phyloP scores from a whole-genome alignment of 2,329 filamentous ascomycete genomes.

The Monosporascus cannonballus region DNA sequence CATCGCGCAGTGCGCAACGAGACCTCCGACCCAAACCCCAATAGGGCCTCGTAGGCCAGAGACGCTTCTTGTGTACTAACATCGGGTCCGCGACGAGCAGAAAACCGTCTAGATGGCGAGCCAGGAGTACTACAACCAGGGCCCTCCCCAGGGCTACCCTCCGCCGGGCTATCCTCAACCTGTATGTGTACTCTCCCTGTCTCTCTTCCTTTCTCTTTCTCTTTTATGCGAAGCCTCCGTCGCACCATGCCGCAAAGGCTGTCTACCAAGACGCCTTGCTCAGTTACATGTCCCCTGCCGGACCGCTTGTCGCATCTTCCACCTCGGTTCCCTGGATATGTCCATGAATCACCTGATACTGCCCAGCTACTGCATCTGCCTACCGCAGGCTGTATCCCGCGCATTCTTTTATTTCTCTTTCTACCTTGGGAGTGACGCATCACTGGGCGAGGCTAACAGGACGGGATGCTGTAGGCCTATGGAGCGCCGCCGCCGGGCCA shows the following conservation, averaged over 20 bases:
- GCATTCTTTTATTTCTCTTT: neutral
- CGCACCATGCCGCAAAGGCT: neutral
- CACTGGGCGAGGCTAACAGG: neutral
- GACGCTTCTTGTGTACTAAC: neutral
- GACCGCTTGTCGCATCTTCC: too few species aligned
- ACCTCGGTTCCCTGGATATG: too few species aligned
- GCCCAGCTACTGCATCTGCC: too few species aligned
- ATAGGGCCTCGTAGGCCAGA: neutral
- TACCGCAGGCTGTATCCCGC: neutral
- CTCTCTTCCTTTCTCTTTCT: conserved; percentile 1
- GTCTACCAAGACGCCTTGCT: conserved; percentile 7
- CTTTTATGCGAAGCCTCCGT: neutral
- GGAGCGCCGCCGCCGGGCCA: conserved; percentile 28
- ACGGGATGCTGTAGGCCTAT: conserved; percentile 27
- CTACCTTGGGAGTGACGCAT: neutral
- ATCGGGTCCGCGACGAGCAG: conserved; percentile 1
- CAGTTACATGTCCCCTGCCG: too few species aligned
- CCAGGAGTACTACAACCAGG: conserved; percentile 26
- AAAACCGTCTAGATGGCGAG: conserved; percentile 21
- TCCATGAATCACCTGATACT: too few species aligned
- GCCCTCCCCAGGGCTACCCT: conserved; percentile 21
- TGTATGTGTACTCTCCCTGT: conserved; percentile 25
- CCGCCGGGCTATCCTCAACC: conserved; percentile 38
- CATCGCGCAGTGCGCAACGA: neutral
- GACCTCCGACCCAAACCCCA: neutral